These are phyloP conservation scores for Plasmodium fragile DNA, from an alignment of 169 alveolate species.

Conservation along the genomic window DNA sequence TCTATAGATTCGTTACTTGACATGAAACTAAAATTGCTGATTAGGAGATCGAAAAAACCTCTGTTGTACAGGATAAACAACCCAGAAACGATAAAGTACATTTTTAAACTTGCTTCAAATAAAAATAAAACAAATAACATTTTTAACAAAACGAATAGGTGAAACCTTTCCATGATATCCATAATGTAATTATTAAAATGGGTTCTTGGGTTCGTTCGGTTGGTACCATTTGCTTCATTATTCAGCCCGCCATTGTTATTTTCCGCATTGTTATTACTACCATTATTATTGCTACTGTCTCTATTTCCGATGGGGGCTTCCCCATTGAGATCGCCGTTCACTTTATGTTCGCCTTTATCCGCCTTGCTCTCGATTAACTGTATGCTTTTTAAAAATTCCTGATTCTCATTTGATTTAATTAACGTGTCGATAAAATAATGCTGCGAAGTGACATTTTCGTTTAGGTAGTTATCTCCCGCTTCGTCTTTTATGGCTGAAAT, in stretches of 20 bases:
- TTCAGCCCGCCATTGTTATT: not conserved
- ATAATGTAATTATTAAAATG: slow-evolving; percentile 41
- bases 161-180: slow-evolving; percentile 46
- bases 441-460: slow-evolving; percentile 66
- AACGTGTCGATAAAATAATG: slow-evolving; percentile 65
- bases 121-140: slow-evolving; percentile 68
- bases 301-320: not conserved
- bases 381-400: slow-evolving; percentile 52
- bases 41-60: slow-evolving; percentile 58
- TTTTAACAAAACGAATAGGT: slow-evolving; percentile 43
- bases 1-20: slow-evolving; percentile 67
- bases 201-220: slow-evolving; percentile 23
- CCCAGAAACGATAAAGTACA: slow-evolving; percentile 51
- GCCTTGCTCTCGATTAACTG: not conserved
- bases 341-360: slow-evolving; percentile 25
- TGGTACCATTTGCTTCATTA: not conserved
- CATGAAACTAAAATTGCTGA: slow-evolving; percentile 46
- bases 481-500: slow-evolving; percentile 13
- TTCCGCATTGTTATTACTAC: not conserved
- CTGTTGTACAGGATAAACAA: slow-evolving; percentile 56
- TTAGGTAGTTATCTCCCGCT: slow-evolving; percentile 23
- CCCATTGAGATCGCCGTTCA: not conserved
- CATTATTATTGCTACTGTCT: not conserved
- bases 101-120: slow-evolving; percentile 52
- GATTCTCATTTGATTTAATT: slow-evolving; percentile 60